phyloP scores from a whole-genome alignment of 805 yeast genomes.

The Starmera quercuum region DNA sequence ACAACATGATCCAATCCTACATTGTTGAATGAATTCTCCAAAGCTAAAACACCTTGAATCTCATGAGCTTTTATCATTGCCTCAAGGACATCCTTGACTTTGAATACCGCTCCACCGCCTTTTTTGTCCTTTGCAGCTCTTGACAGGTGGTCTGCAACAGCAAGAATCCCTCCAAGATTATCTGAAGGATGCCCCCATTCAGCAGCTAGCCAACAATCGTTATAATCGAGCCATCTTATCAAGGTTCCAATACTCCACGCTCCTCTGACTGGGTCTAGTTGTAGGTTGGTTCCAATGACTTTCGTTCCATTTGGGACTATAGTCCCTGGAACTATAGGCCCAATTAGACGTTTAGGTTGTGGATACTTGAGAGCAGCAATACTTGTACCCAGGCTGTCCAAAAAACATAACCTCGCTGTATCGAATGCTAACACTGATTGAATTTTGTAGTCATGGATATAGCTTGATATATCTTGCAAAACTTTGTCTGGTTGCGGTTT shows the following conservation, averaged over 20 bases:
- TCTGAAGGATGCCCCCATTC: constrained; percentile 67
- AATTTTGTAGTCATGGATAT: constrained; percentile 38
- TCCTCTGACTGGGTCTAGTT: constrained; percentile 48
- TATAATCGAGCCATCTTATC: constrained; percentile 55
- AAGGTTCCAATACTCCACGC: constrained; percentile 51
- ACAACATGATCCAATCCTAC: constrained; percentile 57
- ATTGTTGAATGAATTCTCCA: constrained; percentile 51
- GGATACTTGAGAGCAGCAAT: constrained; percentile 48
- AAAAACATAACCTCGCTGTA: constrained; percentile 47
- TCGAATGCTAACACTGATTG: constrained; percentile 40
- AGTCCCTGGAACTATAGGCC: constrained; percentile 53
- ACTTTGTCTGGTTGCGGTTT: constrained; percentile 46
- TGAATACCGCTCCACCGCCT: constrained; percentile 33
- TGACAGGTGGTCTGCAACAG: constrained; percentile 49
- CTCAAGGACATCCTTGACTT: constrained; percentile 42
- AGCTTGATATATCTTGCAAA: constrained; percentile 39
- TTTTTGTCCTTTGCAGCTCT: constrained; percentile 35
- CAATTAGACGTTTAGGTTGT: constrained; percentile 39
- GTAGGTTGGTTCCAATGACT: constrained; percentile 43
- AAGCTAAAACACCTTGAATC: constrained; percentile 51
- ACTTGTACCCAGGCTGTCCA: constrained; percentile 56
- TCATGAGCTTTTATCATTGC: constrained; percentile 60
- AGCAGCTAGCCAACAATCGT: constrained; percentile 63
- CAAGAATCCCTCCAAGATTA: constrained; percentile 50
- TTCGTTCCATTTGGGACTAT: constrained; percentile 47